phyloP scores from a whole-genome alignment of 495 filamentous ascomycete species.

The Rostrohypoxylon terebratum region DNA sequence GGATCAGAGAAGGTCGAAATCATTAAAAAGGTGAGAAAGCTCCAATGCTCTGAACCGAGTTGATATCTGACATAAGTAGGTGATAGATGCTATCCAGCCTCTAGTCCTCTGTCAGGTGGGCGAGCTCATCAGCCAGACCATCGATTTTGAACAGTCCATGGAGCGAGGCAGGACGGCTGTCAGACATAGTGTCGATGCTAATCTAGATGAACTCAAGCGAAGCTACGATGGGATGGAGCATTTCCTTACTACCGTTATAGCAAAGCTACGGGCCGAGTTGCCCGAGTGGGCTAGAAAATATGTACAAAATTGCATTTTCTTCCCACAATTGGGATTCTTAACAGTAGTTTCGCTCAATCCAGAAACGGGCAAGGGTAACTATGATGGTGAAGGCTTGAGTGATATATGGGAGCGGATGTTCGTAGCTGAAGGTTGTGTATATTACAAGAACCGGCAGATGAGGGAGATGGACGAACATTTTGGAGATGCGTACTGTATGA shows the following conservation, averaged over 20 bases:
- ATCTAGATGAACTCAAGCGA: slow-evolving; percentile 81
- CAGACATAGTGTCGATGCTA: slow-evolving; percentile 74
- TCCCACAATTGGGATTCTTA: slow-evolving; percentile 92
- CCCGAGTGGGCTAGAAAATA: slow-evolving; percentile 68
- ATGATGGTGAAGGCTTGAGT: slow-evolving; percentile 68
- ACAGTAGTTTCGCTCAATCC: slow-evolving; percentile 77
- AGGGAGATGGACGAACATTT: slow-evolving; percentile 81
- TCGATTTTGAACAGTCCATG: slow-evolving; percentile 85
- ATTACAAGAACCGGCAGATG: slow-evolving; percentile 92
- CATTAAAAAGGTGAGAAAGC: slow-evolving; percentile 64
- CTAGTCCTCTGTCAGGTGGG: slow-evolving; percentile 72
- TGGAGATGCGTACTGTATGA: slow-evolving; percentile 86
- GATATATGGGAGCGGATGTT: slow-evolving; percentile 84
- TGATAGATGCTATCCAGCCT: slow-evolving; percentile 60
- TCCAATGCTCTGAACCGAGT: background rate
- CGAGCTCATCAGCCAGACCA: slow-evolving; percentile 74
- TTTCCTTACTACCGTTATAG: slow-evolving; percentile 75
- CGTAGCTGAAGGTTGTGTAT: slow-evolving; percentile 74
- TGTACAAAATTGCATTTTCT: slow-evolving; percentile 78
- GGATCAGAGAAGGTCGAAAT: slow-evolving; percentile 68
- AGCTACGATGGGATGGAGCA: slow-evolving; percentile 80
- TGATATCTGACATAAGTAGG: slow-evolving; percentile 40
- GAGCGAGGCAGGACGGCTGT: slow-evolving; percentile 81
- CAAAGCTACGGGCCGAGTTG: slow-evolving; percentile 68
- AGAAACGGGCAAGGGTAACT: slow-evolving; percentile 70